phyloP scores from a whole-genome alignment of 139 green algal genomes.

The Microglena sp. region DNA sequence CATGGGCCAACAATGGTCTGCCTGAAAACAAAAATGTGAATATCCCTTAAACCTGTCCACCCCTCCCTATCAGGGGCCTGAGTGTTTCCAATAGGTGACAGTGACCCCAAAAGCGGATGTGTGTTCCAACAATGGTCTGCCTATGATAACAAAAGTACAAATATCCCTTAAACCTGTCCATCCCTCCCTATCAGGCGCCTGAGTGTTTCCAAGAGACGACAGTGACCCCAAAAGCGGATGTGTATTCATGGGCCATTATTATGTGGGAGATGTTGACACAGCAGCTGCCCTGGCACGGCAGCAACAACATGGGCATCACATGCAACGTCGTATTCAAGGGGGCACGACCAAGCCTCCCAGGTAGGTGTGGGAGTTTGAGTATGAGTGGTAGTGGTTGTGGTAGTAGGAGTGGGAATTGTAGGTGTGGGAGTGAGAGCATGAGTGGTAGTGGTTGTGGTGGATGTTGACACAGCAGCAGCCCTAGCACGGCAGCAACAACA shows the following conservation, averaged over 20 bases:
- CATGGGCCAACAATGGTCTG: too few species aligned
- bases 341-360: conserved; percentile 9
- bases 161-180: too few species aligned
- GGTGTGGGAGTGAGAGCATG: background rate
- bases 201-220: too few species aligned
- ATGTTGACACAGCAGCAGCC: conserved; percentile 18
- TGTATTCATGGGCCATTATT: conserved; percentile 23
- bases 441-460: background rate
- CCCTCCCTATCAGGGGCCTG: too few species aligned
- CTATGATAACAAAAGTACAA: too few species aligned
- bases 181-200: too few species aligned
- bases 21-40: too few species aligned
- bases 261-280: conserved; percentile 30
- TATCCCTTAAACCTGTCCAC: too few species aligned
- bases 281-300: conserved; percentile 26
- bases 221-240: too few species aligned
- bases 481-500: conserved; percentile 19
- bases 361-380: background rate
- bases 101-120: too few species aligned
- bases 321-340: conserved; percentile 9
- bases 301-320: conserved; percentile 15
- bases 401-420: background rate
- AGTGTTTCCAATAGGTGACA: too few species aligned
- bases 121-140: too few species aligned
- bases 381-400: background rate